Conservation (phyloP, 345 rosid genomes). For the Salix koriyanagi region DNA sequence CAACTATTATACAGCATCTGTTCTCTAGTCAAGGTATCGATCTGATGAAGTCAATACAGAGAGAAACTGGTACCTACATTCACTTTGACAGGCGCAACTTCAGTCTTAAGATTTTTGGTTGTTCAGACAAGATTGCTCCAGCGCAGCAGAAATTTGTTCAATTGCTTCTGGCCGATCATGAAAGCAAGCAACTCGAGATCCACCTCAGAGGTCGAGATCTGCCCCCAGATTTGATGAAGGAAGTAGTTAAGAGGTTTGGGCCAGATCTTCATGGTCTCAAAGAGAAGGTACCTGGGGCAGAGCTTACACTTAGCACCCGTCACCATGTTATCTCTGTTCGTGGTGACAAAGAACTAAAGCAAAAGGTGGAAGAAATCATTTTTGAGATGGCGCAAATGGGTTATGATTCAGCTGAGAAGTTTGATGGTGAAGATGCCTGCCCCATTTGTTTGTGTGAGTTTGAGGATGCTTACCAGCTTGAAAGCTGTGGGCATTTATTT, state of each 20-base stretch:
- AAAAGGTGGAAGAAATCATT: conserved; percentile 47
- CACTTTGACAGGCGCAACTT: conserved; percentile 49
- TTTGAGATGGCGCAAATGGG: conserved; percentile 23
- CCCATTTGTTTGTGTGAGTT: conserved; percentile 83
- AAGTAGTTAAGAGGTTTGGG: conserved; percentile 52
- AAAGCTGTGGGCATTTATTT: conserved; percentile 64
- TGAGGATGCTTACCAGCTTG: conserved; percentile 68
- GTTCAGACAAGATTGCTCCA: conserved; percentile 31
- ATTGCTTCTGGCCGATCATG: conserved; percentile 50
- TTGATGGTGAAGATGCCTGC: conserved; percentile 28
- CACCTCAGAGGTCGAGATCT: conserved; percentile 53
- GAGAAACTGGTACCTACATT: conserved; percentile 54
- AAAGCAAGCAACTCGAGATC: conserved; percentile 56
- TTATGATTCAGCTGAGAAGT: conserved; percentile 37
- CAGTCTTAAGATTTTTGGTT: conserved; percentile 59
- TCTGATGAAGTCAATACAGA: conserved; percentile 56
- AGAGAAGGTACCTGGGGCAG: conserved; percentile 55
- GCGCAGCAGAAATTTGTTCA: conserved; percentile 54
- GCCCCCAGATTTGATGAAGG: conserved; percentile 70
- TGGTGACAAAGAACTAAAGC: conserved; percentile 58
- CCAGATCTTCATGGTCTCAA: conserved; percentile 69
- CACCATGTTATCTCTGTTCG: conserved; percentile 56
- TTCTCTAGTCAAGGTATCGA: conserved; percentile 49
- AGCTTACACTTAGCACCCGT: conserved; percentile 49
- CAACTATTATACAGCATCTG: conserved; percentile 51